Base-by-base conservation (phyloP, 2,329 filamentous ascomycete species). In the Colletotrichum camelliae region DNA sequence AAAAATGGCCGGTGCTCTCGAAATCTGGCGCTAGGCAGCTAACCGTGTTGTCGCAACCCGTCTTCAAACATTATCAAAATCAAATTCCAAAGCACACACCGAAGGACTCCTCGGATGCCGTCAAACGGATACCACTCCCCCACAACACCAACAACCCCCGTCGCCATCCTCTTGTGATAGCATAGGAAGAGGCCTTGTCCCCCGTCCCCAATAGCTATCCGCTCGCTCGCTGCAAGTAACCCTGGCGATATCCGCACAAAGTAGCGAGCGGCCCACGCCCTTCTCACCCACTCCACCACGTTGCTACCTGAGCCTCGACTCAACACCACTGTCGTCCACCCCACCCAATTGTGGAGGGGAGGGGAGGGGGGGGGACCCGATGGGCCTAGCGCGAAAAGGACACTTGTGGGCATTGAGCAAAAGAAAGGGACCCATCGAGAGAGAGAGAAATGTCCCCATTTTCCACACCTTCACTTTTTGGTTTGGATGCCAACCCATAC, bases 281-380 rank as follows among this genome's bases (percentile, higher is more conserved):
- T 18, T 33, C 43, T 48, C 68, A 15, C 13, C 12, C 68, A 29
- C 70, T 58, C 60, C 67, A 65, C 67, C 48, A 21, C 15, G 29
- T 68, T 61, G 61, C 52, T 18, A 72, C 52, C 58, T 55, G 35
- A 61, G 35, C 29, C n/a, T 67, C 68, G 57, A 60, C 66, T 70
- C 70, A 65, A 66, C 67, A 27, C 21, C 67, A 31, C 52, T 58
- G 21, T 58, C 27, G 24, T 5, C 55, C 55, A 15, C 60, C 37
- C 72, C 68, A 67, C 72, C 60, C 8, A 33, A 9, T 5, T 61
- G 61, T 75, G 72, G 72, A 67, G 72, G n/a, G 13, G 31, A 9
- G 31, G 31, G 31, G 31, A 21, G 21, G 21, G 21, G 21, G 21
- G 21, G 21, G 16, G 61, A 31, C 37, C 48, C 61, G 18, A 72